Evolutionary conservation across 2,329 filamentous ascomycete genomes (phyloP).

Genomic region (Fonsecaea pedrosoi): DNA sequence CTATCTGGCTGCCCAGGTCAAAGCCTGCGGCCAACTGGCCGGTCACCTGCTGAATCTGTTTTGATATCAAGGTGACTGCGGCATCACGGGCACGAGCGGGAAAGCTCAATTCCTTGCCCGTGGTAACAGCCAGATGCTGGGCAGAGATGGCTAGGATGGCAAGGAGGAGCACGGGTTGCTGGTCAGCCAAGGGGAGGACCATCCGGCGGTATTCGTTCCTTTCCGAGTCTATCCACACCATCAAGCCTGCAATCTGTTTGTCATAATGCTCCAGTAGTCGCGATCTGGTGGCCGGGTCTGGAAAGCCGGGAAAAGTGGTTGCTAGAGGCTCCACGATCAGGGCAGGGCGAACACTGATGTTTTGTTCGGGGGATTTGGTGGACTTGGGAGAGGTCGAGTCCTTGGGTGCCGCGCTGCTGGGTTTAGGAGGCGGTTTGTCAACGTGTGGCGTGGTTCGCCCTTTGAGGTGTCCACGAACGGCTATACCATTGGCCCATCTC

Average conservation of each 20-base stretch:
- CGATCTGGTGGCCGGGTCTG: constrained; percentile 77
- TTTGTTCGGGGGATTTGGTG: constrained; percentile 17
- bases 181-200: constrained; percentile 31
- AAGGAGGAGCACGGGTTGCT: constrained; percentile 30
- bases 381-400: constrained; percentile 23
- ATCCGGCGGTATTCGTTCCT: constrained; percentile 34
- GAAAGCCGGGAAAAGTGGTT: constrained; percentile 57
- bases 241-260: constrained; percentile 34
- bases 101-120: constrained; percentile 27
- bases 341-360: constrained; percentile 5
- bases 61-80: constrained; percentile 32
- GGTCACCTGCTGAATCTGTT: constrained; percentile 31
- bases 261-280: constrained; percentile 67
- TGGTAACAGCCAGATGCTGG: constrained; percentile 34
- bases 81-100: constrained; percentile 33
- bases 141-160: constrained; percentile 35
- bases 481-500: constrained; percentile 41
- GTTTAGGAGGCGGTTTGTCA: constrained; percentile 25
- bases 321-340: constrained; percentile 25
- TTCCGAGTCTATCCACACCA: constrained; percentile 37
- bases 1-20: constrained; percentile 32
- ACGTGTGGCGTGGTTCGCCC: constrained; percentile 35
- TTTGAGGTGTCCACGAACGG: constrained; percentile 41
- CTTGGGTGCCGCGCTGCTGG: constrained; percentile 21
- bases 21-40: constrained; percentile 28